Conservation (phyloP, 139 green algal species). For the Dunaliella primolecta region DNA sequence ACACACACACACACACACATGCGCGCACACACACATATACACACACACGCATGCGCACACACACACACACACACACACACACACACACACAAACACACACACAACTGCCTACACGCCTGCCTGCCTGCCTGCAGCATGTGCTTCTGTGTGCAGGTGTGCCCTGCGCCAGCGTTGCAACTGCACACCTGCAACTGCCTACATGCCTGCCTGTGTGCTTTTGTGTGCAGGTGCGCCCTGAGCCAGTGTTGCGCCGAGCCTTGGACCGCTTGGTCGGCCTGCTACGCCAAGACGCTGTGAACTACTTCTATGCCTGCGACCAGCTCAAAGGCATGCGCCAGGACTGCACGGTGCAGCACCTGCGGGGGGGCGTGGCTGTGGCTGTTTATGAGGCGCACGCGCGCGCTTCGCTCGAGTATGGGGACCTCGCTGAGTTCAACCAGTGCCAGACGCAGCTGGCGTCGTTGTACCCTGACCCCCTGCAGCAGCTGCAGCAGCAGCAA, state of each 20-base stretch:
- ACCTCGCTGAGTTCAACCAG: constrained; percentile 87
- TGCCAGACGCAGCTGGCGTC: constrained; percentile 78
- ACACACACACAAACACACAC: too few relatives aligned
- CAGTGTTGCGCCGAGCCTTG: constrained; percentile 60
- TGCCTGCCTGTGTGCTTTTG: too few relatives aligned
- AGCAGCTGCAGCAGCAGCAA: neutral
- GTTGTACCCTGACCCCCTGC: constrained; percentile 52
- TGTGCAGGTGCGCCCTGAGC: constrained; percentile 65
- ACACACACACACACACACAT: too few relatives aligned
- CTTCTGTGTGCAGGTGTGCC: too few relatives aligned
- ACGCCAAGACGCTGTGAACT: constrained; percentile 28
- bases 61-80: too few relatives aligned
- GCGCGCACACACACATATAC: too few relatives aligned
- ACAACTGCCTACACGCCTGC: too few relatives aligned
- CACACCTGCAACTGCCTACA: too few relatives aligned
- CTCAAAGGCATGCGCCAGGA: constrained; percentile 92
- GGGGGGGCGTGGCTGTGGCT: constrained; percentile 57
- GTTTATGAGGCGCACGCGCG: constrained; percentile 84
- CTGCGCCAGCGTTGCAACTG: too few relatives aligned
- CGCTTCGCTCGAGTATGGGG: constrained; percentile 81
- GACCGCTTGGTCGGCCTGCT: constrained; percentile 62
- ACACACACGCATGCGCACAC: too few relatives aligned
- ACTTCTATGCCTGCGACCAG: constrained; percentile 81
- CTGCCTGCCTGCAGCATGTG: too few relatives aligned
- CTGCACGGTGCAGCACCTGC: constrained; percentile 81